A percentile compares a stretch with the other conserved stretches of the same genome.
phyloP scores from a whole-genome alignment of 148 eudicot genomes.

The Simmondsia chinensis region DNA sequence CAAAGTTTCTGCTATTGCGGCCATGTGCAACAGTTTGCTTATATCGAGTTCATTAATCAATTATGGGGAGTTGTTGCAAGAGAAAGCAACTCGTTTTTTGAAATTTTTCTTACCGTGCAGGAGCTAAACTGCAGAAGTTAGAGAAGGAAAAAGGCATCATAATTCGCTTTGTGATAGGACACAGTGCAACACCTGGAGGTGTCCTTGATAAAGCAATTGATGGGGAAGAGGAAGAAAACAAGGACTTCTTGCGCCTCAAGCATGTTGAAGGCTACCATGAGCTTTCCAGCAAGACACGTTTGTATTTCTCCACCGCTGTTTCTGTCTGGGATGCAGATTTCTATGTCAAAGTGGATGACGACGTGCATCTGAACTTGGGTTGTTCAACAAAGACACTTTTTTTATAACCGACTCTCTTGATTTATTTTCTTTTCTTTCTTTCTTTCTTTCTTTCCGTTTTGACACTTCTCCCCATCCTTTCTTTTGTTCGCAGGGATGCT shows the following conservation, averaged over 20 bases:
- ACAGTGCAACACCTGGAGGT: conserved; percentile 57
- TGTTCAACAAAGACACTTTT: background rate
- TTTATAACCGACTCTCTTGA: too few relatives aligned
- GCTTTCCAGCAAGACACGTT: conserved; percentile 77
- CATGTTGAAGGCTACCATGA: conserved; percentile 90
- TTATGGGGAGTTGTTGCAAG: too few relatives aligned
- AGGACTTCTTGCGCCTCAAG: conserved; percentile 58
- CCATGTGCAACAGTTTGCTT: too few relatives aligned
- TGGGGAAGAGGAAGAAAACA: conserved; percentile 44
- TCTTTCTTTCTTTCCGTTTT: too few relatives aligned
- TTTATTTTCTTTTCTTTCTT: too few relatives aligned
- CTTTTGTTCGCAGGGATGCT: conserved; percentile 34
- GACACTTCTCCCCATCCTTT: background rate
- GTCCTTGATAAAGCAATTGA: conserved; percentile 61
- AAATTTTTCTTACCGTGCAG: conserved; percentile 19
- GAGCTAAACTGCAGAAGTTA: conserved; percentile 42
- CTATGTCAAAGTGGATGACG: conserved; percentile 87
- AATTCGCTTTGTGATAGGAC: conserved; percentile 70
- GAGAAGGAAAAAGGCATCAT: conserved; percentile 79
- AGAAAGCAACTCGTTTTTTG: too few relatives aligned
- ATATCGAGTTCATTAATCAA: too few relatives aligned
- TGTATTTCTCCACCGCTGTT: conserved; percentile 62
- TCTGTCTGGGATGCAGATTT: conserved; percentile 81
- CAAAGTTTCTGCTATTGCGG: too few relatives aligned
- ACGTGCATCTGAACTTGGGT: conserved; percentile 86